Percentiles rank a stretch among this genome's conserved stretches.
phyloP scores from a whole-genome alignment of 495 filamentous ascomycete genomes.

The Penicillium angulare region DNA sequence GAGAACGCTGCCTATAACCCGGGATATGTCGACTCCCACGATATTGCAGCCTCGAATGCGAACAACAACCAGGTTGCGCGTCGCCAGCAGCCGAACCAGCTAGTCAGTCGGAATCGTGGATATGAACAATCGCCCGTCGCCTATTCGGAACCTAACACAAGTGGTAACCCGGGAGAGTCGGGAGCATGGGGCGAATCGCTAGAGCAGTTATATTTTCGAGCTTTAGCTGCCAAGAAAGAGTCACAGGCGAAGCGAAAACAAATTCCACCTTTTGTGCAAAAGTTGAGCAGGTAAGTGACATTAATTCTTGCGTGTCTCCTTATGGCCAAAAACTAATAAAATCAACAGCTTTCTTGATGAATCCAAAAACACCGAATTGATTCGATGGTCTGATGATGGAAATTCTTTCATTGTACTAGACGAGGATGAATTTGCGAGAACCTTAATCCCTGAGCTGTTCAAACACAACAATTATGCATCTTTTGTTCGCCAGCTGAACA shows the following conservation, averaged over 20 bases:
- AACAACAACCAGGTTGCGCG: constrained; percentile 67
- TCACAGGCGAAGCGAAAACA: constrained; percentile 84
- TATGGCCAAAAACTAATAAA: constrained; percentile 18
- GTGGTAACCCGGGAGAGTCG: constrained; percentile 35
- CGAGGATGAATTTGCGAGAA: constrained; percentile 98
- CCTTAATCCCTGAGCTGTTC: constrained; percentile 92
- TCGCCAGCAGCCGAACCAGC: constrained; percentile 58
- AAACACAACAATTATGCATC: constrained; percentile 99
- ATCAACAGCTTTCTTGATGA: constrained; percentile 81
- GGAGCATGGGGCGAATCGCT: constrained; percentile 64
- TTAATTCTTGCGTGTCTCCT: background rate
- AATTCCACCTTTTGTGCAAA: constrained; percentile 98
- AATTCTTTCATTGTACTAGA: constrained; percentile 96
- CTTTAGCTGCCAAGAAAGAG: constrained; percentile 74
- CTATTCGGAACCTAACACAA: constrained; percentile 46
- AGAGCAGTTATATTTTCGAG: constrained; percentile 73
- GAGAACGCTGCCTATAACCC: constrained; percentile 43
- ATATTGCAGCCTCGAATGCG: constrained; percentile 40
- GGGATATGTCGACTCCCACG: constrained; percentile 36
- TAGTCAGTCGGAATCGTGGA: constrained; percentile 48
- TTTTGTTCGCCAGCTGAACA: constrained; percentile 96
- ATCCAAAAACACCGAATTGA: constrained; percentile 86
- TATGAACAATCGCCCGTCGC: constrained; percentile 46
- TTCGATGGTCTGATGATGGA: constrained; percentile 95
- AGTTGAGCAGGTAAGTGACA: constrained; percentile 80